Evolutionary conservation across 208 protist genomes (phyloP).

Genomic region (Acanthamoeba sp.): DNA sequence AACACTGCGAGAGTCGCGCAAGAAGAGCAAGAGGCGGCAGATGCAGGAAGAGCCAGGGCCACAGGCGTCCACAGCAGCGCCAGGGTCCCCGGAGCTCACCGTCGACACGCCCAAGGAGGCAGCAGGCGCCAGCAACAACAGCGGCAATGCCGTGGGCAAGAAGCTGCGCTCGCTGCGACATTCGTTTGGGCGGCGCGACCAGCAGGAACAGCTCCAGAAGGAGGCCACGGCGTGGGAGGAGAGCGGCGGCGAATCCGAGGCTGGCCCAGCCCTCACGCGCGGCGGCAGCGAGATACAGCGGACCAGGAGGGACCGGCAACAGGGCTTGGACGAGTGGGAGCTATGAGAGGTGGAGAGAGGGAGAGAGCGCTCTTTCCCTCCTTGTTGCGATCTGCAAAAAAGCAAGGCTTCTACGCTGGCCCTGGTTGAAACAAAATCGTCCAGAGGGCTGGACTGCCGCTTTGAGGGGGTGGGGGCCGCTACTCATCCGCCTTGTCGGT

Average conservation of each 20-base stretch:
- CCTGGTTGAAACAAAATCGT: no score
- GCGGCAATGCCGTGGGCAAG: background rate
- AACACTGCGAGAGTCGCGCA: background rate
- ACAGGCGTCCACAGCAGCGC: background rate
- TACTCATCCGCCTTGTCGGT: background rate
- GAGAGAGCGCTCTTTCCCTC: background rate
- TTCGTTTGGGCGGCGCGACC: slow-evolving; percentile 37
- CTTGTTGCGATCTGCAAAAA: no score
- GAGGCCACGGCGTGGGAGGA: background rate
- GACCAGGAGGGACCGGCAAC: background rate
- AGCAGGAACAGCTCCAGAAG: slow-evolving; percentile 9
- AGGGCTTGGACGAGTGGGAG: background rate
- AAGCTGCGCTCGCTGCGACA: slow-evolving; percentile 55
- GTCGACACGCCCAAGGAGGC: background rate
- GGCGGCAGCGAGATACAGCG: slow-evolving; percentile 8
- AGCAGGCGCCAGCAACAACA: background rate
- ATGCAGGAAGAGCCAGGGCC: background rate
- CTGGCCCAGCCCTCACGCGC: background rate
- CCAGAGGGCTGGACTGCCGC: no score
- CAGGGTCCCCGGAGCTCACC: background rate
- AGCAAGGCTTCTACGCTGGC: no score
- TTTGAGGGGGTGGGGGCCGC: background rate
- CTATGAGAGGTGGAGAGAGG: no score
- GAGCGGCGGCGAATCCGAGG: no score
- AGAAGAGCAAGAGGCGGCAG: background rate